Conservation (phyloP, 2,329 filamentous ascomycete genomes). For the Colletotrichum noveboracense region DNA sequence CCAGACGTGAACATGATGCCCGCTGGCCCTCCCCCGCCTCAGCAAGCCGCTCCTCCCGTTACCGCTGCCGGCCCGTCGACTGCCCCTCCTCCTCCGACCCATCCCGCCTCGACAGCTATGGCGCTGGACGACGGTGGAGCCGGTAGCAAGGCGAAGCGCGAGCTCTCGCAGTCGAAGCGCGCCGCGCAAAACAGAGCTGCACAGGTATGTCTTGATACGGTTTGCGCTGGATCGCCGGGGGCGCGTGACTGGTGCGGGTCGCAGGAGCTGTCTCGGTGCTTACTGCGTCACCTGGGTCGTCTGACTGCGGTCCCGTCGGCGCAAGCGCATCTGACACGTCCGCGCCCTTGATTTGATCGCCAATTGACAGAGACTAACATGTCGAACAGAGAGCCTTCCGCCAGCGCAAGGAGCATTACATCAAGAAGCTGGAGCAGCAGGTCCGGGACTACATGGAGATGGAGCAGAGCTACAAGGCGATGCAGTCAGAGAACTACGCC, state of each 20-base stretch:
- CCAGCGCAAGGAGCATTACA: conserved; percentile 96
- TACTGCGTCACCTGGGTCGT: not conserved
- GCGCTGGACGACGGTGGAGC: conserved; percentile 39
- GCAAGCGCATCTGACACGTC: not conserved
- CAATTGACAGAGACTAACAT: conserved; percentile 25
- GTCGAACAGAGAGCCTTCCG: conserved; percentile 83
- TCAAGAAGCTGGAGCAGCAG: conserved; percentile 95
- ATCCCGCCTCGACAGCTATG: conserved; percentile 28
- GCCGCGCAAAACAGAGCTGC: conserved; percentile 96
- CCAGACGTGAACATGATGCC: conserved; percentile 38
- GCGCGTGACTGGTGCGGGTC: not conserved
- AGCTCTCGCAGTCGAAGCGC: conserved; percentile 93
- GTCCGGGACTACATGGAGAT: conserved; percentile 81
- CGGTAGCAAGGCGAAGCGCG: conserved; percentile 82
- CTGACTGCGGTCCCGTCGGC: not conserved
- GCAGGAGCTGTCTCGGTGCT: not conserved
- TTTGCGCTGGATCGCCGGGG: not conserved
- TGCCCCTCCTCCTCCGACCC: conserved; percentile 28
- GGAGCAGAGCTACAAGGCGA: conserved; percentile 77
- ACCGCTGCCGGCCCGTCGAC: conserved; percentile 26
- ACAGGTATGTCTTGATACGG: conserved; percentile 66
- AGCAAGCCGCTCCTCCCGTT: conserved; percentile 7
- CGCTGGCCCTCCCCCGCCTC: conserved; percentile 24
- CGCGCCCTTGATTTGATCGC: not conserved
- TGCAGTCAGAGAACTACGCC: conserved; percentile 88